Conservation (phyloP, 306 rosid genomes). For the Begonia fuchsioides region DNA sequence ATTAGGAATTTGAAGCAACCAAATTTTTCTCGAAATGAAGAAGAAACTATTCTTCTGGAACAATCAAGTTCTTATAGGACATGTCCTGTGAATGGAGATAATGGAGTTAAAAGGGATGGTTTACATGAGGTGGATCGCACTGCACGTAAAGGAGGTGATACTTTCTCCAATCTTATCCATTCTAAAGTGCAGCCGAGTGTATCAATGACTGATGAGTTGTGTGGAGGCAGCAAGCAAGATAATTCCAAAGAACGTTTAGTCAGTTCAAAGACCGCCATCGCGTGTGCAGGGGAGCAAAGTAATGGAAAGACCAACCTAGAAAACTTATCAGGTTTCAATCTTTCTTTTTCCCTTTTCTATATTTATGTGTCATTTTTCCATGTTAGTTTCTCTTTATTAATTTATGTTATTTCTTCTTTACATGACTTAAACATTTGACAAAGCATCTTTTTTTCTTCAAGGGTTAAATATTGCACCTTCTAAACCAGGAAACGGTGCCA, state of each 20-base stretch:
- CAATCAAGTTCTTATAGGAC: constrained; percentile 62
- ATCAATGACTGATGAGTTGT: constrained; percentile 44
- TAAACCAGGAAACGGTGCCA: constrained; percentile 39
- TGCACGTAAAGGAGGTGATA: constrained; percentile 36
- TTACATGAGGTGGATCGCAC: constrained; percentile 37
- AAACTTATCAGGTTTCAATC: constrained; percentile 51
- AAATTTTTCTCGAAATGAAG: constrained; percentile 52
- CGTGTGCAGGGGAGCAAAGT: constrained; percentile 43
- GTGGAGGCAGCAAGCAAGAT: constrained; percentile 56
- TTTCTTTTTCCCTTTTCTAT: constrained; percentile 6
- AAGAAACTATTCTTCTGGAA: constrained; percentile 54
- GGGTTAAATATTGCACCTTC: constrained; percentile 43
- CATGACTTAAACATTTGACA: constrained; percentile 14
- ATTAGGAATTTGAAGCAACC: constrained; percentile 37
- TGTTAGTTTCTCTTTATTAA: constrained; percentile 7
- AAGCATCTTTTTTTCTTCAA: constrained; percentile 19
- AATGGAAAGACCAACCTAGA: constrained; percentile 51
- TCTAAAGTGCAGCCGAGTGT: constrained; percentile 31
- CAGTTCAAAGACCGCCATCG: constrained; percentile 34
- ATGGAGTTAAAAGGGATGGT: constrained; percentile 48
- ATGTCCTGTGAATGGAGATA: constrained; percentile 52
- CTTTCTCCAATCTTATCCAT: constrained; percentile 27
- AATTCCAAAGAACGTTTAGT: constrained; percentile 38
- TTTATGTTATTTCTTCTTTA: constrained; percentile 2
- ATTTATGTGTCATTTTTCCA: constrained; percentile 5